Evolutionary conservation across 2,329 filamentous ascomycete species (phyloP).

Genomic region (Coniosporium tulheliwenetii): DNA sequence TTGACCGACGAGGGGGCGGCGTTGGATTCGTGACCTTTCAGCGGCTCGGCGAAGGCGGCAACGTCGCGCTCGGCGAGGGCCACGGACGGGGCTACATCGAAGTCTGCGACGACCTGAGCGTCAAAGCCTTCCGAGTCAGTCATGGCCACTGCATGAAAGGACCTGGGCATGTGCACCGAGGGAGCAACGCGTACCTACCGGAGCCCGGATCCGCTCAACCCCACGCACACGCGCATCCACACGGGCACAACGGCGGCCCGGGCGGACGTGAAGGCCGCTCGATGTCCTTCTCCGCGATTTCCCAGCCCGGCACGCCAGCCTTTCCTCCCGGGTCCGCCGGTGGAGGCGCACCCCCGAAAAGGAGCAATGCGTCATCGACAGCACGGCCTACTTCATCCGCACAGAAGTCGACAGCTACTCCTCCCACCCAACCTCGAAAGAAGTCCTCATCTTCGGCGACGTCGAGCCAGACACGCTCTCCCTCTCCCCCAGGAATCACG

Average conservation of each 20-base stretch:
- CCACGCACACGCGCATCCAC: not conserved
- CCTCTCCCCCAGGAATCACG: constrained; percentile 61
- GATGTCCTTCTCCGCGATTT: constrained; percentile 10
- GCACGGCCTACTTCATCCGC: constrained; percentile 85
- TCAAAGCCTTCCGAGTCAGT: constrained; percentile 74
- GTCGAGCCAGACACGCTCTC: constrained; percentile 86
- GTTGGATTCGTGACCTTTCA: constrained; percentile 85
- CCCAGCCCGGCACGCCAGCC: constrained; percentile 5
- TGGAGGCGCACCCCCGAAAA: not conserved
- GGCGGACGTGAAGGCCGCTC: constrained; percentile 1
- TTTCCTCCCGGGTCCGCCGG: not conserved
- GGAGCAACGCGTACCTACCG: constrained; percentile 11
- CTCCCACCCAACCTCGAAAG: constrained; percentile 37
- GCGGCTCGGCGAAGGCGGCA: constrained; percentile 76
- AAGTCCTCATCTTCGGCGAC: constrained; percentile 89
- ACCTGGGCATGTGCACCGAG: constrained; percentile 22
- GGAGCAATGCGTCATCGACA: constrained; percentile 58
- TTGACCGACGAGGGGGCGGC: constrained; percentile 91
- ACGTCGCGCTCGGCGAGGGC: constrained; percentile 66
- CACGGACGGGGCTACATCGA: constrained; percentile 73
- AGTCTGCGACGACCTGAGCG: constrained; percentile 74
- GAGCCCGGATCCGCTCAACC: not conserved
- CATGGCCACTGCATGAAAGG: constrained; percentile 79
- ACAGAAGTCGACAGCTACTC: constrained; percentile 7
- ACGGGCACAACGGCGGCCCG: not conserved